Evolutionary conservation across 441 rosid species (phyloP), one percentile per base, ranked within the genome.

Genomic region (Theobroma grandiflorum): DNA sequence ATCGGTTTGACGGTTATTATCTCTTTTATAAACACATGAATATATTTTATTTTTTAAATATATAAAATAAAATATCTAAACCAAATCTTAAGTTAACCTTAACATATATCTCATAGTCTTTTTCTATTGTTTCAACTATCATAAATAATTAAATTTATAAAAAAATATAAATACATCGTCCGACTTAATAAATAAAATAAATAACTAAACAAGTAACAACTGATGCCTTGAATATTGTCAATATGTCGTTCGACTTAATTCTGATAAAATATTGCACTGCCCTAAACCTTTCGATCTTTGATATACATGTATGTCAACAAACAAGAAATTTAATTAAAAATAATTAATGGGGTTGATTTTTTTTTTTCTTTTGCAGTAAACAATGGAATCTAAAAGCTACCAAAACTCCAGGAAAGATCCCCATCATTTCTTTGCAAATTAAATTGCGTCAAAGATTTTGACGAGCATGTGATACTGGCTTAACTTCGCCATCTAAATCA

Each of bases 341-440:
- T 63, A 33, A 35, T 0, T 10, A 66, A 22, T 68, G 8, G 55
- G 20, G 2, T 4, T 20, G n/a, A 26, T 47, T 38, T 11, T 70
- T 47, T 47, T 40, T 26, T 47, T 47, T 70, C 18, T 70, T 67
- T 42, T 42, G 40, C 20, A 49, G 15, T 26, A 26, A 26, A 26
- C 11, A 31, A 49, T 31, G 26, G 8, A 15, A 70, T 15, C 38
- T 69, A 20, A 45, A 22, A 69, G 0, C 4, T 1, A 5, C 31
- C 8, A 35, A 33, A 18, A 2, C 47, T 14, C 62, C 9, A 8
- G 43, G 57, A 72, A 11, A 52, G 14, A 18, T 4, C 26, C 22
- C 45, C 22, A 16, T 52, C 45, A 50, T 71, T 71, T 71, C 75
- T 33, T 38, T 4, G 75, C 14, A 52, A 45, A 53, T 50, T 72